Percentiles rank a stretch among this genome's conserved stretches.
Evolutionary conservation across 352 stramenopile species (phyloP).

Genomic region (Globisporangium spinosum): DNA sequence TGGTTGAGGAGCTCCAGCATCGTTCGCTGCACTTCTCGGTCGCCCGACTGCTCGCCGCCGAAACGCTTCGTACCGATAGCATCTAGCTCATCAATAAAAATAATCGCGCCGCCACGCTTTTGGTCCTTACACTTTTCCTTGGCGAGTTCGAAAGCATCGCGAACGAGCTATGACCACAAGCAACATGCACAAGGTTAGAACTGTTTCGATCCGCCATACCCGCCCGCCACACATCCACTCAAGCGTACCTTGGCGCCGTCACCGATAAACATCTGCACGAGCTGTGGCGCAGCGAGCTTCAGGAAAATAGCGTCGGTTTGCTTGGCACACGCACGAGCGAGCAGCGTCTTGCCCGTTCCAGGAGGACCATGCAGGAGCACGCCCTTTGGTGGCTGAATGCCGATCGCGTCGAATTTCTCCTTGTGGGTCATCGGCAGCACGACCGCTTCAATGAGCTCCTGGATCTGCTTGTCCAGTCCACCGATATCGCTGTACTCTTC

Average conservation of each 20-base stretch:
- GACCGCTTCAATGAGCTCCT: conserved; percentile 98
- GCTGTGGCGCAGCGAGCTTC: conserved; percentile 96
- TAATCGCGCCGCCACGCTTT: conserved; percentile 92
- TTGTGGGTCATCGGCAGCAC: conserved; percentile 98
- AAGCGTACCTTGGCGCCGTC: conserved; percentile 90
- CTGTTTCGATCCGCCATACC: too few relatives aligned
- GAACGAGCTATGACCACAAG: conserved; percentile 82
- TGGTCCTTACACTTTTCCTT: conserved; percentile 93
- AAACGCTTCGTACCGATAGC: conserved; percentile 98
- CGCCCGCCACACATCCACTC: background rate
- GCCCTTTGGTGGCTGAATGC: conserved; percentile 95
- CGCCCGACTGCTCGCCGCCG: conserved; percentile 94
- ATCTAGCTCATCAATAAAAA: conserved; percentile 99
- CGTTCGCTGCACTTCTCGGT: conserved; percentile 97
- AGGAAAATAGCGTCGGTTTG: conserved; percentile 98
- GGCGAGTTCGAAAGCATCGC: conserved; percentile 96
- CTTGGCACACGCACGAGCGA: conserved; percentile 97
- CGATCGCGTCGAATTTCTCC: conserved; percentile 97
- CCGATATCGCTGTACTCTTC: conserved; percentile 96
- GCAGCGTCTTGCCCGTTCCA: conserved; percentile 97
- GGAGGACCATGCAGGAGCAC: conserved; percentile 95
- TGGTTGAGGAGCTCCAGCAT: conserved; percentile 99
- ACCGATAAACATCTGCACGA: conserved; percentile 99
- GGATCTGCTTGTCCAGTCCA: conserved; percentile 97
- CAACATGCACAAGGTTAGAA: background rate